Evolutionary conservation across 116 monocot genomes (phyloP).

Genomic region (Phalaenopsis hybrid): DNA sequence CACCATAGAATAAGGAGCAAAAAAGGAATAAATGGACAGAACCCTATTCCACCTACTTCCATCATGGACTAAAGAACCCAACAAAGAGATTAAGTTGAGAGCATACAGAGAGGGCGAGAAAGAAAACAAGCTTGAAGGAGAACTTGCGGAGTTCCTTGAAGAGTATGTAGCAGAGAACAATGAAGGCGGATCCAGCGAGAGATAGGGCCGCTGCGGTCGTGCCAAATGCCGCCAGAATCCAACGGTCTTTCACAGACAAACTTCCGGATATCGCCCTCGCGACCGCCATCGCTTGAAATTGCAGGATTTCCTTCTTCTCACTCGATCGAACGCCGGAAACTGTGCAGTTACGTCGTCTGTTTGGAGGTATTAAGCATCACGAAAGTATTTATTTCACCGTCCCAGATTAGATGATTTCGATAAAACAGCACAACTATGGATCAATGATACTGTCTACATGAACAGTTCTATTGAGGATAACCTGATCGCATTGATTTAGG

Average conservation of each 20-base stretch:
- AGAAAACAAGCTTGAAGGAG: constrained; percentile 98
- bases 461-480: no score
- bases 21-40: not conserved
- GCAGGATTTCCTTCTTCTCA: not conserved
- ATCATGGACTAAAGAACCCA: no score
- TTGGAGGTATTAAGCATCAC: not conserved
- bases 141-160: constrained; percentile 98
- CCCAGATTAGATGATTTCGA: not conserved
- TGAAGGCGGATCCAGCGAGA: constrained; percentile 74
- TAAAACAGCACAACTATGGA: no score
- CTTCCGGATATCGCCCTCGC: constrained; percentile 12
- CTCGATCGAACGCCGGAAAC: not conserved
- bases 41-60: not conserved
- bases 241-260: constrained; percentile 35
- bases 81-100: not conserved
- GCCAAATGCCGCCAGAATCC: constrained; percentile 48
- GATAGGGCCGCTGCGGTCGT: constrained; percentile 65
- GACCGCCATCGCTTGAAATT: constrained; percentile 5
- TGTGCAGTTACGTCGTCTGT: not conserved
- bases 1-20: not conserved
- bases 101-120: constrained; percentile 86
- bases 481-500: no score
- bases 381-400: not conserved
- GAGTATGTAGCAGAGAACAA: constrained; percentile 85
- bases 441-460: no score